Base-by-base conservation (phyloP, 257 asterid genomes). In the Vinca minor region DNA sequence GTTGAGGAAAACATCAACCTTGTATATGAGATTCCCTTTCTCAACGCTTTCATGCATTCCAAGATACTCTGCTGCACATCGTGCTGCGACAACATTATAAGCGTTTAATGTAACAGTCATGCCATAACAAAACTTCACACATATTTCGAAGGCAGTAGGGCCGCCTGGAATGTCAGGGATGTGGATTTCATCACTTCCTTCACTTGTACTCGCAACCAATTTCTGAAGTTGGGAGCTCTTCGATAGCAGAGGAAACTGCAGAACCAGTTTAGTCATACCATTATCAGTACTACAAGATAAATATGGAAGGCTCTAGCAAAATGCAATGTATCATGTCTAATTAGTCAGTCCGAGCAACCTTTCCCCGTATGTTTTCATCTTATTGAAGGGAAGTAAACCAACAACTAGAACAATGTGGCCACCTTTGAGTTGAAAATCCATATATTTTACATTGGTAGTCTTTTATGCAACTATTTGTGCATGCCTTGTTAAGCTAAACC, bases 191-290 rank as follows among this genome's bases (percentile, higher is more conserved):
- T 85, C 91, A 4, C 80, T 84, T 72, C 87, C 87, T 70, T 81
- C 94, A 38, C 71, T 66, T 28, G 84, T 63, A 8, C 77, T 80
- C 6, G 95, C 82, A 62, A 85, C 89, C 59, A 89, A 41, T 77
- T 85, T 93, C 69, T 89, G 96, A 39, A 93, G 59, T 54, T 71
- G 76, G 2, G 87, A 80, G 69, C 98, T 81, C 76, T 89, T 93
- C 10, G 97, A 93, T 67, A 93, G 83, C 59, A 93, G 96, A 17
- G 98, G 98, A 60, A 91, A 91, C 98, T 91, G 86, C 80, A 78
- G 39, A 72, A 52, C 65, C 66, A 68, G 54, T 52, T 60, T 58
- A 10, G 44, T 58, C 62, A 59, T 63, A 62, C 45, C n/a, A n/a
- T n/a, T 32, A 68, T 81, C 39, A 77, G 74, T 53, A 63, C 48